phyloP scores from a whole-genome alignment of 2,329 filamentous ascomycete species.

The Eurotiales sp. region DNA sequence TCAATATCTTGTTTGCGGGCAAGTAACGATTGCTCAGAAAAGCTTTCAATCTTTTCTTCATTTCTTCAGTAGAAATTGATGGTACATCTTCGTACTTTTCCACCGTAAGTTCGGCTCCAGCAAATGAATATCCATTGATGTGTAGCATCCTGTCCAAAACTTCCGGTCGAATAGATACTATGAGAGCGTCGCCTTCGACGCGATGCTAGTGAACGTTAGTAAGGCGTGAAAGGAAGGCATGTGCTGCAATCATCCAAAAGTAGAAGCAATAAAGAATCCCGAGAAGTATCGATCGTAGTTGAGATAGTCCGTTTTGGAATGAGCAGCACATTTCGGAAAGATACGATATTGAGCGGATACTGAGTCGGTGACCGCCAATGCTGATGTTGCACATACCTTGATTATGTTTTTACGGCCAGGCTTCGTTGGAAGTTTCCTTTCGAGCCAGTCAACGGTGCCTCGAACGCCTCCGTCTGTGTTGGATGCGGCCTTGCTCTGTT shows the following conservation, averaged over 20 bases:
- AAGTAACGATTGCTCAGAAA: constrained; percentile 76
- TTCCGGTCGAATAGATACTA: constrained; percentile 63
- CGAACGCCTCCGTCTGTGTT: constrained; percentile 65
- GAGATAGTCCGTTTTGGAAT: constrained; percentile 41
- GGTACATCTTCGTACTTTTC: constrained; percentile 44
- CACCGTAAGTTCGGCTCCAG: constrained; percentile 57
- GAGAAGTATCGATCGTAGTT: constrained; percentile 40
- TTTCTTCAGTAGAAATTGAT: constrained; percentile 49
- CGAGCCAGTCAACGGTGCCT: constrained; percentile 64
- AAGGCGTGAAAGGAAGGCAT: constrained; percentile 51
- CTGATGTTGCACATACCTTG: constrained; percentile 66
- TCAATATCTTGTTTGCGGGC: constrained; percentile 66
- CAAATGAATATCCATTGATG: constrained; percentile 66
- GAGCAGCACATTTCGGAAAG: constrained; percentile 29
- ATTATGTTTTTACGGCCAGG: constrained; percentile 61
- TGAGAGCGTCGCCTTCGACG: constrained; percentile 64
- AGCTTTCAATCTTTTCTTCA: constrained; percentile 64
- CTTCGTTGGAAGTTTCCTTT: constrained; percentile 62
- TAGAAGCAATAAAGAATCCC: constrained; percentile 28
- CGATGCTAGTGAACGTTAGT: constrained; percentile 70
- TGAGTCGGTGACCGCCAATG: constrained; percentile 38
- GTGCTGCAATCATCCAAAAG: constrained; percentile 36
- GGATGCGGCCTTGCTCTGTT: constrained; percentile 62
- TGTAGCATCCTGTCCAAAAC: constrained; percentile 63
- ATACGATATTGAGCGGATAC: constrained; percentile 15